A percentile compares a stretch with the other conserved stretches of the same genome.
Conservation (phyloP, 345 rosid species). For the Salix koriyanagi region DNA sequence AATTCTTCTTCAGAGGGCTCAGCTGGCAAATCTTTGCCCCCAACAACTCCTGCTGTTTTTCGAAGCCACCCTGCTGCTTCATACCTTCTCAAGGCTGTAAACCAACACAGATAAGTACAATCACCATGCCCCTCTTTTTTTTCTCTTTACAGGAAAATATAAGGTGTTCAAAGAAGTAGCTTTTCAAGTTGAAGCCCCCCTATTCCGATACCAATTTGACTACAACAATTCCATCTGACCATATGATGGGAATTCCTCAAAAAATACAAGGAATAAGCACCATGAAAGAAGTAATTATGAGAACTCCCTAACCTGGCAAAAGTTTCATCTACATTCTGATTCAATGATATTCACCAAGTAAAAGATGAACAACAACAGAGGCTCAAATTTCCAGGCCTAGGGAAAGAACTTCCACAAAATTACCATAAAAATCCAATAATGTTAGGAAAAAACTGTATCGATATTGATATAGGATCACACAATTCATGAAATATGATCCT, state of each 20-base stretch:
- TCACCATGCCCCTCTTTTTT: background rate
- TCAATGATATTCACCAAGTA: background rate
- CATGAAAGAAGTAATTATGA: background rate
- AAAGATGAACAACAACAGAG: background rate
- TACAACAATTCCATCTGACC: background rate
- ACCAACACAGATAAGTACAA: background rate
- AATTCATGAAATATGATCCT: background rate
- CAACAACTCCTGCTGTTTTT: conserved; percentile 22
- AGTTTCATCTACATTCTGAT: background rate
- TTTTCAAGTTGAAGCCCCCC: background rate
- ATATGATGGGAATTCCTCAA: background rate
- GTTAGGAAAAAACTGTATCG: background rate
- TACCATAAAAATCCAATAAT: background rate
- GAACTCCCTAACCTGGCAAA: background rate
- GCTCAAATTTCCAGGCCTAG: background rate
- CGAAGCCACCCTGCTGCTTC: conserved; percentile 36
- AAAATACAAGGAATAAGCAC: background rate
- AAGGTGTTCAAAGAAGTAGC: background rate
- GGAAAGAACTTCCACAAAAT: background rate
- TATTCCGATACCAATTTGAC: background rate
- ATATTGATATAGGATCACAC: background rate
- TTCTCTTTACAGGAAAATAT: background rate
- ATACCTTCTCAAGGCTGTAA: conserved; percentile 21
- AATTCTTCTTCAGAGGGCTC: conserved; percentile 38
- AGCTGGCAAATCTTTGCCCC: conserved; percentile 28